Percentiles rank a stretch among this genome's conserved stretches.
phyloP scores from a whole-genome alignment of 2,329 filamentous ascomycete species.

The Penicillium sp. region DNA sequence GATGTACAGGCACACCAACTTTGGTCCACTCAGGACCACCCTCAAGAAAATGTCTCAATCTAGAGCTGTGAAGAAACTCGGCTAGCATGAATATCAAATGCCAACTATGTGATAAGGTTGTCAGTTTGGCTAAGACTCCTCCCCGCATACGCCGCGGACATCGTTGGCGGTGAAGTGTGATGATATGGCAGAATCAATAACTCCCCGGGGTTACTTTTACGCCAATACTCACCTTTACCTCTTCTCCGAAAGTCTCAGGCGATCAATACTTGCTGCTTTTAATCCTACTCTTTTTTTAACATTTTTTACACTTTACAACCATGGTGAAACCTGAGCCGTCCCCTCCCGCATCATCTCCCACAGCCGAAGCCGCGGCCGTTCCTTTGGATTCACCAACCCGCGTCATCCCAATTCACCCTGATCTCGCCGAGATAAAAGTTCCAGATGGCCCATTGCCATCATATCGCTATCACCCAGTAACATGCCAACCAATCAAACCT shows the following conservation, averaged over 20 bases:
- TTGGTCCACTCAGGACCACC: conserved; percentile 8
- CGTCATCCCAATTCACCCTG: conserved; percentile 38
- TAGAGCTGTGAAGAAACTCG: not conserved
- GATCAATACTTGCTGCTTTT: not conserved
- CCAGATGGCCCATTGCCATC: conserved; percentile 32
- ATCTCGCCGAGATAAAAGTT: conserved; percentile 39
- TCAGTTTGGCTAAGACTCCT: conserved; percentile 7
- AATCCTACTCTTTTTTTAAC: not conserved
- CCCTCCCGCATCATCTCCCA: conserved; percentile 33
- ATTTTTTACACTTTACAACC: not conserved
- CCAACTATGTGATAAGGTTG: conserved; percentile 1
- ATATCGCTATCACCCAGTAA: conserved; percentile 39
- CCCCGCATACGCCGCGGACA: conserved; percentile 13
- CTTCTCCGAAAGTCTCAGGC: not conserved
- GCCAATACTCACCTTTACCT: not conserved
- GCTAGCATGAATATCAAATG: conserved; percentile 7
- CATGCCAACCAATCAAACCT: conserved; percentile 34
- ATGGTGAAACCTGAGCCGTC: conserved; percentile 27
- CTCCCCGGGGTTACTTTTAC: not conserved
- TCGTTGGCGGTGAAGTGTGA: conserved; percentile 14
- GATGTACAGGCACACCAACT: conserved; percentile 1
- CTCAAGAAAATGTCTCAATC: conserved; percentile 4
- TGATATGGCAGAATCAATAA: conserved; percentile 15
- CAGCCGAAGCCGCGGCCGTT: conserved; percentile 28
- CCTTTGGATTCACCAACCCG: conserved; percentile 36